Conservation (phyloP, 768 basidiomycete species). For the Mycena leptocephala region DNA sequence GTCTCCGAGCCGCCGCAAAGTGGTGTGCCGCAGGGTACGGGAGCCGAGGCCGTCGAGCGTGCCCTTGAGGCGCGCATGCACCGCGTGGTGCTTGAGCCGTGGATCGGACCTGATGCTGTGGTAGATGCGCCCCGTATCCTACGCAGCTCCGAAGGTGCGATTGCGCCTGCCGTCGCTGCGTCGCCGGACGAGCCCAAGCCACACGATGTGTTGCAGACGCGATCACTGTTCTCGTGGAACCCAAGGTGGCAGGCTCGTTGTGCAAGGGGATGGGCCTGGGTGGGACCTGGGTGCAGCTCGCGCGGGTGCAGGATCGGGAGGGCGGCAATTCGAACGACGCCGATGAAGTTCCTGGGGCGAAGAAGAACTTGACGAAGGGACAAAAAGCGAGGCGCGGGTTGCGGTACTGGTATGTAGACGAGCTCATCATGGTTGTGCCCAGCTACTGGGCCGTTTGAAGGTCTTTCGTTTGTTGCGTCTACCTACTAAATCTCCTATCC, state of each 20-base stretch:
- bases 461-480: background rate
- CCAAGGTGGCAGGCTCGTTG: slow-evolving; percentile 30
- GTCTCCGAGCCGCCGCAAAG: slow-evolving; percentile 57
- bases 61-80: slow-evolving; percentile 44
- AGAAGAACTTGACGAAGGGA: background rate
- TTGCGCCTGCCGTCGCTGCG: slow-evolving; percentile 37
- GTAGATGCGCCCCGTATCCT: slow-evolving; percentile 55
- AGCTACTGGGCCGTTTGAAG: slow-evolving; percentile 28
- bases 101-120: slow-evolving; percentile 56
- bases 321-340: background rate
- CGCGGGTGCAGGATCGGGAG: slow-evolving; percentile 27
- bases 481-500: no score
- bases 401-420: slow-evolving; percentile 31
- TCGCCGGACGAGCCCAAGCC: background rate
- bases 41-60: slow-evolving; percentile 52
- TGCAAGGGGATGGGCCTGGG: slow-evolving; percentile 50
- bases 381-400: background rate
- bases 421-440: slow-evolving; percentile 22
- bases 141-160: slow-evolving; percentile 49
- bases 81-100: slow-evolving; percentile 53
- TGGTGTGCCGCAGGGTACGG: background rate
- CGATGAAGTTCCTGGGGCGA: background rate
- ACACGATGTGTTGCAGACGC: slow-evolving; percentile 31
- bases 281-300: slow-evolving; percentile 54
- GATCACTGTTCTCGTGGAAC: slow-evolving; percentile 48